Evolutionary conservation across 148 eudicot species (phyloP), one percentile per base, ranked within the genome.

Genomic region (Pouteria glomerata): DNA sequence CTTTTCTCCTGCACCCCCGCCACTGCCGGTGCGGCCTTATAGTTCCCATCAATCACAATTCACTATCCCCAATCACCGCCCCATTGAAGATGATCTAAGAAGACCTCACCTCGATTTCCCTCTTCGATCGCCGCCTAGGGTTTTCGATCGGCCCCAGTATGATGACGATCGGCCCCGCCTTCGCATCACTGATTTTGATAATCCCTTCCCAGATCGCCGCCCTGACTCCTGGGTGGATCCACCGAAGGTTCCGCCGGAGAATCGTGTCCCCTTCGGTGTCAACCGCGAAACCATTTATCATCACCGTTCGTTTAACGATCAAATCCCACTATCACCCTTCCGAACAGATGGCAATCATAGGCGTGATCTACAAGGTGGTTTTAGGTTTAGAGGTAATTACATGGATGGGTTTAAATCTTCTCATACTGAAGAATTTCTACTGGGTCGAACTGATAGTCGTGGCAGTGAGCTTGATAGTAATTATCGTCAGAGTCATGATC

Each of bases 41-140:
- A 57, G 52, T 33, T 75, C 71, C 7, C 72, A 44, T 19, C 84
- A 74, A 1, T 33, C 72, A 0, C 77, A 61, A 27, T 69, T 78
- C 68, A 66, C 73, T 34, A 61, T 75, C 52, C 66, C 50, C 30
- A 45, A 68, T 57, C 71, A 21, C 21, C 74, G 39, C 27, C 71
- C 57, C 6, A 63, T 73, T 10, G 76, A 62, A 18, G 62, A 73
- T 19, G 39, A 71, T 12, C 55, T 59, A 15, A 57, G 65, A 71
- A 71, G 39, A 55, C 57, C 58, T 41, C 60, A 42, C 68, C 72
- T 39, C n/a, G 63, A 42, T 19, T 37, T 51, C 55, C 47, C 48
- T 66, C 66, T 33, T 42, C 63, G 65, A 18, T 74, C 77, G 1
- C 78, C 83, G 1, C 73, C 82, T 72, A 81, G 84, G 81, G 80